A percentile compares a stretch with the other conserved stretches of the same genome.
These are phyloP conservation scores for Melaleuca quinquenervia DNA, from an alignment of 345 rosid genomes.

Conservation along the genomic window DNA sequence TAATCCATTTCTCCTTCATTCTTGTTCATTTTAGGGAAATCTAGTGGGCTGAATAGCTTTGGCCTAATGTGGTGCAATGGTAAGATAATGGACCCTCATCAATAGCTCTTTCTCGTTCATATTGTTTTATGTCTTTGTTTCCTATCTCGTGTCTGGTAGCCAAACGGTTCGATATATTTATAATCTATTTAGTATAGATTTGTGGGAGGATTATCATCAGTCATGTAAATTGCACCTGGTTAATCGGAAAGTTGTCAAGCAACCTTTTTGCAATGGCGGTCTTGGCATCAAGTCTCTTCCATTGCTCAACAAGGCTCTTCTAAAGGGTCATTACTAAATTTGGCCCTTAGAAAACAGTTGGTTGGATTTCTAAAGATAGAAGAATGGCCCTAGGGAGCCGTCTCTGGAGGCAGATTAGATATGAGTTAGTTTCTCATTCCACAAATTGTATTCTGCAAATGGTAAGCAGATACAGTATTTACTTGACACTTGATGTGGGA, in stretches of 20 bases:
- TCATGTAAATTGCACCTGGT: neutral
- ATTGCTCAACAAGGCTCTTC: neutral
- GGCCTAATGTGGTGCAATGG: constrained; percentile 99
- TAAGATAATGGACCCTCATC: constrained; percentile 15
- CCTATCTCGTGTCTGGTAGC: neutral
- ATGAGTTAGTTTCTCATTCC: neutral
- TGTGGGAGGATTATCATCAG: neutral
- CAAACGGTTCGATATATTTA: neutral
- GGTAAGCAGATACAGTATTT: neutral
- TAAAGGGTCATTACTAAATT: neutral
- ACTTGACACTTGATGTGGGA: neutral
- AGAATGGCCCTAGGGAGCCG: neutral
- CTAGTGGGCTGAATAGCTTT: constrained; percentile 96
- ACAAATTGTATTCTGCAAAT: neutral
- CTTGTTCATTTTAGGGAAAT: constrained; percentile 53
- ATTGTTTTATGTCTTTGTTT: neutral
- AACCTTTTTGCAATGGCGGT: neutral
- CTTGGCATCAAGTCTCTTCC: neutral
- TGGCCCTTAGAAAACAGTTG: neutral
- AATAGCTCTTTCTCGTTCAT: neutral
- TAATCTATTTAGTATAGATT: neutral
- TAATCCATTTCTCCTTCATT: constrained; percentile 3
- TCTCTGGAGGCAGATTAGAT: neutral
- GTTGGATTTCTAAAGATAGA: neutral
- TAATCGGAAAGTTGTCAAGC: neutral